phyloP scores from a whole-genome alignment of 768 basidiomycete genomes.

The Leccinum barrowsii region DNA sequence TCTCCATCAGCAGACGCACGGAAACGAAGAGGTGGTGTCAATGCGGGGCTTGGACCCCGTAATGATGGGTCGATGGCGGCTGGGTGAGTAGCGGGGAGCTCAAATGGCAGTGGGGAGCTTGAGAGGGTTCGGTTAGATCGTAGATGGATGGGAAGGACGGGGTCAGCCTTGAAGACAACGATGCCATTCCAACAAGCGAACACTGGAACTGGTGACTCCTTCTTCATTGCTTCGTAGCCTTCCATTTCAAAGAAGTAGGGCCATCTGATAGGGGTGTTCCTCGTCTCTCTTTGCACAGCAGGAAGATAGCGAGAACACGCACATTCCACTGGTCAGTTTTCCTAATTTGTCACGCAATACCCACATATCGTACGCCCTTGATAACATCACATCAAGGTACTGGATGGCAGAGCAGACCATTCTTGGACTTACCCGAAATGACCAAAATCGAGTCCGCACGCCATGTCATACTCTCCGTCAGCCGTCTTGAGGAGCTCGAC shows the following conservation, averaged over 20 bases:
- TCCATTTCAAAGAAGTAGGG: constrained; percentile 41
- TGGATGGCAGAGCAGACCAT: background rate
- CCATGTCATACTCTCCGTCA: constrained; percentile 41
- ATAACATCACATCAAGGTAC: background rate
- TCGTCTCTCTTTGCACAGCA: background rate
- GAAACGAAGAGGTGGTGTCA: constrained; percentile 17
- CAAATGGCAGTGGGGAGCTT: constrained; percentile 21
- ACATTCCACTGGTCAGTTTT: constrained; percentile 16
- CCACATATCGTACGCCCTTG: constrained; percentile 24
- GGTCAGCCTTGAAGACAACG: constrained; percentile 38
- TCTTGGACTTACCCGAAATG: constrained; percentile 29
- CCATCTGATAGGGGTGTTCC: constrained; percentile 20
- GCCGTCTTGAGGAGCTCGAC: constrained; percentile 38
- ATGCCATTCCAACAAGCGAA: constrained; percentile 48
- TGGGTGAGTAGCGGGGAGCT: constrained; percentile 14
- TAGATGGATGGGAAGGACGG: constrained; percentile 37
- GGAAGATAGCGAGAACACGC: background rate
- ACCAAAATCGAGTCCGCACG: constrained; percentile 39
- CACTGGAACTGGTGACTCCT: constrained; percentile 40
- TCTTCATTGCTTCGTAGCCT: constrained; percentile 33
- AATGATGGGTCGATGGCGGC: constrained; percentile 7
- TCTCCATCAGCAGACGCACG: constrained; percentile 15
- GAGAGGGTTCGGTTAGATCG: constrained; percentile 39
- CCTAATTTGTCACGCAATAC: constrained; percentile 21
- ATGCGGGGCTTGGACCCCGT: constrained; percentile 16